phyloP scores from a whole-genome alignment of 164 flowering plant species.

The Euptelea pleiosperma region DNA sequence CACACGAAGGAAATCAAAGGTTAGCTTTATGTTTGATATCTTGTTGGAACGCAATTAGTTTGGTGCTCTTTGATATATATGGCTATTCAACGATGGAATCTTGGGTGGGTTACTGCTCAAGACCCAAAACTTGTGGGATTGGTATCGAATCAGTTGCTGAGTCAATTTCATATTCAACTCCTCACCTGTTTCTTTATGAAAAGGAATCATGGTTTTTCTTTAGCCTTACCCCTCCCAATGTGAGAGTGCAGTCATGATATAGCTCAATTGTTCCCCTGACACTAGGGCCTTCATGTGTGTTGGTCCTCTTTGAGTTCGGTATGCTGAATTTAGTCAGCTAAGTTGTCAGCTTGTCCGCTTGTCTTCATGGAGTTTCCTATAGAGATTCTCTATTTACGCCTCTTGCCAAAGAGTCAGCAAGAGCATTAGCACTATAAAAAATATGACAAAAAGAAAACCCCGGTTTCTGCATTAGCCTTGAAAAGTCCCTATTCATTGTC shows the following conservation, averaged over 20 bases:
- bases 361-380: too few relatives aligned
- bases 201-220: neutral
- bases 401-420: too few relatives aligned
- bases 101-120: neutral
- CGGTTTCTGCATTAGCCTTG: neutral
- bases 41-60: too few relatives aligned
- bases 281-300: too few relatives aligned
- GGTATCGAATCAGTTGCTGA: neutral
- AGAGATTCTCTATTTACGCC: too few relatives aligned
- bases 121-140: neutral
- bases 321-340: too few relatives aligned
- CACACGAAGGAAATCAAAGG: constrained; percentile 4
- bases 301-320: neutral
- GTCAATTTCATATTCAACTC: neutral
- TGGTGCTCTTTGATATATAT: neutral
- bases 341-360: too few relatives aligned
- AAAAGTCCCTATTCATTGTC: too few relatives aligned
- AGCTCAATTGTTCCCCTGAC: too few relatives aligned
- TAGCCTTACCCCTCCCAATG: neutral
- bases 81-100: neutral
- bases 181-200: too few relatives aligned
- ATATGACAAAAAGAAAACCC: neutral
- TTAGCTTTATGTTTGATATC: neutral
- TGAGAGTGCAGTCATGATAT: too few relatives aligned
- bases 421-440: too few relatives aligned